Conservation (phyloP, 148 eudicot species). For the Vaccinium corymbosum region DNA sequence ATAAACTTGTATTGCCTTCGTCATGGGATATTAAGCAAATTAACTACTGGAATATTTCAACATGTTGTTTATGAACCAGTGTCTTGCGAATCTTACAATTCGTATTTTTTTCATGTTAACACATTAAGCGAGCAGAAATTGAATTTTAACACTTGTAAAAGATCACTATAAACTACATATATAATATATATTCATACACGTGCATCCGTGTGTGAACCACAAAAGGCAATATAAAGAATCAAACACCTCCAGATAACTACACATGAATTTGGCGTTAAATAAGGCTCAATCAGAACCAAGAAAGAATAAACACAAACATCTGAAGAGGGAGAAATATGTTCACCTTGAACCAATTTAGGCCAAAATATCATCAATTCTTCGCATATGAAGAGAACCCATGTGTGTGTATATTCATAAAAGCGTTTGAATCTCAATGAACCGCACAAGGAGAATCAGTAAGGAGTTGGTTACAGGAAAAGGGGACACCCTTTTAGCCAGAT, state of each 20-base stretch:
- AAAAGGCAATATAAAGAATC: neutral
- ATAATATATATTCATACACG: neutral
- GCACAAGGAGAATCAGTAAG: neutral
- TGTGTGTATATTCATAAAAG: neutral
- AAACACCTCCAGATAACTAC: neutral
- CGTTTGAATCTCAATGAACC: neutral
- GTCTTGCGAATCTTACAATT: neutral
- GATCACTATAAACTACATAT: neutral
- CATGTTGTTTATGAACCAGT: neutral
- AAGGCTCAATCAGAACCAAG: neutral
- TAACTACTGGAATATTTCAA: neutral
- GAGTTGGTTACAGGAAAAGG: neutral
- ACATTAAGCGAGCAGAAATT: neutral
- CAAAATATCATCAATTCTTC: neutral
- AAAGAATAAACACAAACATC: neutral
- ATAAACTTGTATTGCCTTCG: no score
- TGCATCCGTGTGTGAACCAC: neutral
- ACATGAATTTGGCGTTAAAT: neutral
- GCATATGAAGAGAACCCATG: constrained; percentile 4
- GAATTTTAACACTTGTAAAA: neutral
- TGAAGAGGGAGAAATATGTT: constrained; percentile 4
- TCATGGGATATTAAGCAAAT: neutral
- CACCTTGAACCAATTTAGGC: constrained; percentile 5
- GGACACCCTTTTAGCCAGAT: neutral
- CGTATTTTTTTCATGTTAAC: neutral